These are phyloP conservation scores for Colletotrichum eleusines DNA, from an alignment of 2,329 filamentous ascomycete genomes.

Conservation along the genomic window DNA sequence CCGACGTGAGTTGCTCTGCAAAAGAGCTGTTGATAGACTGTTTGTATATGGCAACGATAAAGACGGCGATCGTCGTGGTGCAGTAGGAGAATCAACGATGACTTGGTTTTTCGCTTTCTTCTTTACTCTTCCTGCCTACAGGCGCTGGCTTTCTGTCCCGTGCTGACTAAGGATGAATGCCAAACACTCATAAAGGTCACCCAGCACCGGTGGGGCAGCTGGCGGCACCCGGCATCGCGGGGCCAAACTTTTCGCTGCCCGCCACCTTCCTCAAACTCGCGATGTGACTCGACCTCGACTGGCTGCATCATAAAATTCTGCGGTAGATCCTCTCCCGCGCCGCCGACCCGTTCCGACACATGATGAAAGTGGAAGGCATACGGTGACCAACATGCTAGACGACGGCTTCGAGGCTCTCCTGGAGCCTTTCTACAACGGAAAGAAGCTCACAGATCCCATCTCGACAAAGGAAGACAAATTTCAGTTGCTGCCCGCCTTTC, in stretches of 20 bases:
- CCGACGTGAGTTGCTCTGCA: background rate
- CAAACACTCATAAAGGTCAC: background rate
- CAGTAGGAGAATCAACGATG: background rate
- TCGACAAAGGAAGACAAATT: conserved; percentile 87
- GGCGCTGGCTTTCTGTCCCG: background rate
- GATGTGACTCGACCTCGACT: conserved; percentile 37
- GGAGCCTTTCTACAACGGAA: conserved; percentile 76
- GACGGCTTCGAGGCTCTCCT: conserved; percentile 75
- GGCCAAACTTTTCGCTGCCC: conserved; percentile 44
- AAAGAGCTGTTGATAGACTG: background rate
- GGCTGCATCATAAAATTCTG: conserved; percentile 26
- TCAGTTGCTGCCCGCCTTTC: conserved; percentile 95
- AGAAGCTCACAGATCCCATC: conserved; percentile 74
- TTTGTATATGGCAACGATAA: background rate
- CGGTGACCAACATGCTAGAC: conserved; percentile 63
- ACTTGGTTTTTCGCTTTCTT: background rate
- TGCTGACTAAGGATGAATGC: conserved; percentile 13
- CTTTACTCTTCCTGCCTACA: background rate
- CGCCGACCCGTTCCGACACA: conserved; percentile 18
- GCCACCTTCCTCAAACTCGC: conserved; percentile 33
- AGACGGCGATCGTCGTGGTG: background rate
- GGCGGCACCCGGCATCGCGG: conserved; percentile 41
- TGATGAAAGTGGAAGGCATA: conserved; percentile 36
- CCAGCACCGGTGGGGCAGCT: conserved; percentile 15
- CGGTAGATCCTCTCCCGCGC: conserved; percentile 14